Evolutionary conservation across 192 early-diverging fungal species (phyloP).

Genomic region (Kappamyces sp.): DNA sequence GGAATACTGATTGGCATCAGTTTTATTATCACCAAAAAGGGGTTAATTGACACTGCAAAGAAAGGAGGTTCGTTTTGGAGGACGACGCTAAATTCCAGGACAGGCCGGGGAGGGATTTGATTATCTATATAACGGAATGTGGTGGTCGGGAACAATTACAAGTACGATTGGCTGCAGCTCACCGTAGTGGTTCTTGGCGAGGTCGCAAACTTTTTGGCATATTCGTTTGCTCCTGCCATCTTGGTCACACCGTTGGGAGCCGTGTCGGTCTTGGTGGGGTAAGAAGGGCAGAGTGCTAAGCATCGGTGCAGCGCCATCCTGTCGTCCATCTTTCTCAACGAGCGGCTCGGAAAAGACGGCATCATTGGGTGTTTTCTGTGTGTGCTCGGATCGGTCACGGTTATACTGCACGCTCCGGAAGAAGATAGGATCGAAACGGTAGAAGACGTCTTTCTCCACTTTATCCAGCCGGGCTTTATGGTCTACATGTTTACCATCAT

Average conservation of each 20-base stretch:
- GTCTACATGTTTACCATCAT: conserved; percentile 67
- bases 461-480: conserved; percentile 77
- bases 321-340: conserved; percentile 82
- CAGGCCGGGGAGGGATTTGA: conserved; percentile 64
- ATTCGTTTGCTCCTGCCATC: conserved; percentile 93
- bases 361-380: conserved; percentile 86
- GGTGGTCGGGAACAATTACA: conserved; percentile 85
- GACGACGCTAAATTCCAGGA: conserved; percentile 15
- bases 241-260: conserved; percentile 92
- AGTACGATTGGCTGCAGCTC: conserved; percentile 38
- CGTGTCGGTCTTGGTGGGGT: conserved; percentile 82
- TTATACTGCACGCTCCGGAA: conserved; percentile 76
- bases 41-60: conserved; percentile 58
- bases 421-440: conserved; percentile 73
- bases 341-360: conserved; percentile 73
- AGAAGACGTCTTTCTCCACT: conserved; percentile 77
- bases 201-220: conserved; percentile 91
- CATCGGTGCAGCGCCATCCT: conserved; percentile 63
- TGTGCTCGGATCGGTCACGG: conserved; percentile 72
- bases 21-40: conserved; percentile 92
- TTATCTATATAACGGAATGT: conserved; percentile 80
- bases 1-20: conserved; percentile 84
- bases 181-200: conserved; percentile 81
- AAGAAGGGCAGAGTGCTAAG: conserved; percentile 13
- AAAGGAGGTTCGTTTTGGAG: conserved; percentile 29